A percentile compares a stretch with the other conserved stretches of the same genome.
phyloP scores from a whole-genome alignment of 129 eudicot genomes.

The Centaurea solstitialis region DNA sequence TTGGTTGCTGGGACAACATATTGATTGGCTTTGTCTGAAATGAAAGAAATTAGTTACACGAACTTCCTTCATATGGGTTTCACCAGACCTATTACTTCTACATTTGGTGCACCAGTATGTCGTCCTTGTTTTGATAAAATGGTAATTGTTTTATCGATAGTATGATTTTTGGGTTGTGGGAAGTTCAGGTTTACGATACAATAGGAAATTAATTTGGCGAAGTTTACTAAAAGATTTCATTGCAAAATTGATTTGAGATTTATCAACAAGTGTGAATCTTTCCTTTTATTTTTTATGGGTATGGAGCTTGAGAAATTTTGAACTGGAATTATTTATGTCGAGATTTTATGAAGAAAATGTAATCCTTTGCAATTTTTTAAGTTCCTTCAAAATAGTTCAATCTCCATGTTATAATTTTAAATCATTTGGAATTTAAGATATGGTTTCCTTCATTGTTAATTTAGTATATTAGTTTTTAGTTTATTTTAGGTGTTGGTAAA shows the following conservation, averaged over 20 bases:
- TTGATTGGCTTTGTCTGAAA: no score
- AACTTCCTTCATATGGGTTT: no score
- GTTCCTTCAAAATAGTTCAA: not conserved
- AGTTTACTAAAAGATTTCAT: not conserved
- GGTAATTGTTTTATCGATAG: not conserved
- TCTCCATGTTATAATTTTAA: no score
- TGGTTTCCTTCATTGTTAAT: not conserved
- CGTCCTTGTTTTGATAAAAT: no score
- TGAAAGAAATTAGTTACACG: no score
- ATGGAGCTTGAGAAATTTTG: not conserved
- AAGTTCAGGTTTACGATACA: not conserved
- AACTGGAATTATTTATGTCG: not conserved
- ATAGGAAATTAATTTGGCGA: no score
- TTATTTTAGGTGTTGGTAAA: not conserved
- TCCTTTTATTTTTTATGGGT: not conserved
- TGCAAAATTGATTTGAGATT: not conserved
- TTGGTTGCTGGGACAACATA: no score
- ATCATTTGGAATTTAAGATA: not conserved
- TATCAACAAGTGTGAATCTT: not conserved
- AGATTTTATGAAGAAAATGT: not conserved
- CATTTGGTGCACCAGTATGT: no score
- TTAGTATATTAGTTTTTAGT: no score
- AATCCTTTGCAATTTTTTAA: not conserved
- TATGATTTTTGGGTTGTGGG: not conserved
- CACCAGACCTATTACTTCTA: no score